phyloP scores from a whole-genome alignment of 129 eudicot genomes.

The Tagetes erecta region DNA sequence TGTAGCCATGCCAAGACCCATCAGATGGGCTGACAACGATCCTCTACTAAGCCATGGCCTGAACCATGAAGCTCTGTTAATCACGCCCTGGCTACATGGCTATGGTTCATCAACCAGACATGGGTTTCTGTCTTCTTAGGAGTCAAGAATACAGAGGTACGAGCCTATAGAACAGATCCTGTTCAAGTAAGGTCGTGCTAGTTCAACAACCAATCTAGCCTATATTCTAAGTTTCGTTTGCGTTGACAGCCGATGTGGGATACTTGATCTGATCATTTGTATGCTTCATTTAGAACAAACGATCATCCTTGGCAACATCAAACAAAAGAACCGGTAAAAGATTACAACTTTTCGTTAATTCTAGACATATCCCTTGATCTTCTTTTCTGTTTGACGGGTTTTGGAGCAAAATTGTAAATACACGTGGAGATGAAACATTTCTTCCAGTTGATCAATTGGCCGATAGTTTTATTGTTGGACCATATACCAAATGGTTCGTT shows the following conservation, averaged over 20 bases:
- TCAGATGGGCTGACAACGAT: not conserved
- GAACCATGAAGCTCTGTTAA: not conserved
- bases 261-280: not conserved
- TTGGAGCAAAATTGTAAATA: too few species aligned
- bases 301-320: too few species aligned
- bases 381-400: too few species aligned
- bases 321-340: too few species aligned
- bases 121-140: constrained; percentile 66
- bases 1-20: not conserved
- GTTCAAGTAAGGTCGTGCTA: constrained; percentile 79
- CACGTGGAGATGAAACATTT: too few species aligned
- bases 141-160: constrained; percentile 75
- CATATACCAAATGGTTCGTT: too few species aligned
- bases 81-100: constrained; percentile 37
- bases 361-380: too few species aligned
- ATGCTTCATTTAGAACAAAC: too few species aligned
- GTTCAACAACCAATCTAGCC: not conserved
- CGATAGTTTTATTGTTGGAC: too few species aligned
- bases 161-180: constrained; percentile 55
- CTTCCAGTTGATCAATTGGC: too few species aligned
- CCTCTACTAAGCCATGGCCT: not conserved
- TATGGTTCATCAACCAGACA: constrained; percentile 62
- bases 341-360: too few species aligned
- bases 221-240: not conserved
- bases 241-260: not conserved